phyloP scores from a whole-genome alignment of 2,329 filamentous ascomycete species.

The Trichoderma cornu-damae region DNA sequence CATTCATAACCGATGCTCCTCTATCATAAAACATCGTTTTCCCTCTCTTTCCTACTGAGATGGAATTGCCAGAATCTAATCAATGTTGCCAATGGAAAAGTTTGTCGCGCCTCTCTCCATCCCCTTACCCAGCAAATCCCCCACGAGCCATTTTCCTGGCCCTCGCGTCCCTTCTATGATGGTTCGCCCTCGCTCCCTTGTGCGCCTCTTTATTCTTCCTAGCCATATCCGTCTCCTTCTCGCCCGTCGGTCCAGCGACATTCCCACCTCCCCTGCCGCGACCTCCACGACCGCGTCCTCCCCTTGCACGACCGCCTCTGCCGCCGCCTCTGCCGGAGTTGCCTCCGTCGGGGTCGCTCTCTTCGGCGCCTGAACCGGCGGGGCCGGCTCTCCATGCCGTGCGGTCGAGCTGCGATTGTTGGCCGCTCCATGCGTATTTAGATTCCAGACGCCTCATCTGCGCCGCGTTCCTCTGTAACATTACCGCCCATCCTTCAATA shows the following conservation, averaged over 20 bases:
- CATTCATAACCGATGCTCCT: background rate
- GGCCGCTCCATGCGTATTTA: slow-evolving; percentile 61
- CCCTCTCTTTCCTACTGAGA: background rate
- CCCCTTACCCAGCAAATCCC: slow-evolving; percentile 34
- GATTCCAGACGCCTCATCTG: slow-evolving; percentile 65
- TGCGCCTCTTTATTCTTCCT: slow-evolving; percentile 74
- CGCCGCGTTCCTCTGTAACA: slow-evolving; percentile 69
- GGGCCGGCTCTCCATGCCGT: slow-evolving; percentile 60
- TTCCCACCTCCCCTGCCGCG: slow-evolving; percentile 50
- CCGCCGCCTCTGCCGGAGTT: slow-evolving; percentile 42
- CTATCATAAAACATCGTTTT: background rate
- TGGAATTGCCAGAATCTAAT: background rate
- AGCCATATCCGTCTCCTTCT: slow-evolving; percentile 66
- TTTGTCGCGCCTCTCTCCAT: too few relatives aligned
- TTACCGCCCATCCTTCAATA: slow-evolving; percentile 89
- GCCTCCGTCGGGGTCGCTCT: slow-evolving; percentile 45
- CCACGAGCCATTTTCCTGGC: slow-evolving; percentile 60
- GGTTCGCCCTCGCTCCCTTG: slow-evolving; percentile 78
- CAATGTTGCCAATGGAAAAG: background rate
- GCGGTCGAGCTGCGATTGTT: slow-evolving; percentile 58
- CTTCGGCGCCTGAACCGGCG: slow-evolving; percentile 52
- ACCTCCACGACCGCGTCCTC: slow-evolving; percentile 35
- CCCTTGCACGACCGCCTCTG: slow-evolving; percentile 42
- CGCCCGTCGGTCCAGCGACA: slow-evolving; percentile 59
- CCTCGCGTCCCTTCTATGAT: slow-evolving; percentile 70